A percentile compares a stretch with the other conserved stretches of the same genome.
phyloP scores from a whole-genome alignment of 2,329 filamentous ascomycete species.

The Penicillium sp. region DNA sequence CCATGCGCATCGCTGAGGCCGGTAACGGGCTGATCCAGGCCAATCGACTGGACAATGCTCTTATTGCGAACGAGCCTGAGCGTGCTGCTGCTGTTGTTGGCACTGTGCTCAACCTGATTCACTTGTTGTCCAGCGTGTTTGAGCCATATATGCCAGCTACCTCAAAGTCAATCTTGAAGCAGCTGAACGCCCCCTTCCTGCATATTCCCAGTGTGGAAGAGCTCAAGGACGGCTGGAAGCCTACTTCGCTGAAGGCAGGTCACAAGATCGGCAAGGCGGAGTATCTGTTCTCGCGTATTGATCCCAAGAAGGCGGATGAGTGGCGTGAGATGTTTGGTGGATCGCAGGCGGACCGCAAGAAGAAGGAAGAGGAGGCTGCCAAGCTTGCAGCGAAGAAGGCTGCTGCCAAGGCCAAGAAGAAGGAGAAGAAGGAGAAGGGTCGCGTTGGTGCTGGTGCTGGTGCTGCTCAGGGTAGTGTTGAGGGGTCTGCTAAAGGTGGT shows the following conservation, averaged over 20 bases:
- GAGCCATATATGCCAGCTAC: slow-evolving; percentile 85
- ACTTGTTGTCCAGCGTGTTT: slow-evolving; percentile 75
- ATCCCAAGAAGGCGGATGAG: slow-evolving; percentile 75
- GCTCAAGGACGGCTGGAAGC: slow-evolving; percentile 61
- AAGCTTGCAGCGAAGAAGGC: slow-evolving; percentile 42
- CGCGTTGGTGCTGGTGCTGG: slow-evolving; percentile 2
- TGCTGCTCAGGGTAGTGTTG: slow-evolving; percentile 32
- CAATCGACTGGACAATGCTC: slow-evolving; percentile 60
- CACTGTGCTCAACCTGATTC: slow-evolving; percentile 77
- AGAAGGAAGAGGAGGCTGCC: slow-evolving; percentile 60
- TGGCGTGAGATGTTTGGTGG: slow-evolving; percentile 77
- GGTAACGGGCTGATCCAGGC: slow-evolving; percentile 62
- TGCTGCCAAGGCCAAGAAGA: slow-evolving; percentile 37
- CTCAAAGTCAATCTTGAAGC: slow-evolving; percentile 69
- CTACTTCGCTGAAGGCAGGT: slow-evolving; percentile 60
- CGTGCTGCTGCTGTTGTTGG: slow-evolving; percentile 66
- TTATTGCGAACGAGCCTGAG: slow-evolving; percentile 59
- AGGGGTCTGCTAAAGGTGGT: slow-evolving; percentile 39
- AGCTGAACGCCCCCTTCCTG: slow-evolving; percentile 63
- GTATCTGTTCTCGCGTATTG: slow-evolving; percentile 81
- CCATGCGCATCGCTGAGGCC: slow-evolving; percentile 57
- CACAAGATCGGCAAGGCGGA: slow-evolving; percentile 79
- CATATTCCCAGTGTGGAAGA: slow-evolving; percentile 57
- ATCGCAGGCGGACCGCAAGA: slow-evolving; percentile 63
- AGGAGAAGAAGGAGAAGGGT: slow-evolving; percentile 40